Percentiles rank a stretch among this genome's conserved stretches.
phyloP scores from a whole-genome alignment of 495 filamentous ascomycete genomes.

The Aspergillus conjunctus region DNA sequence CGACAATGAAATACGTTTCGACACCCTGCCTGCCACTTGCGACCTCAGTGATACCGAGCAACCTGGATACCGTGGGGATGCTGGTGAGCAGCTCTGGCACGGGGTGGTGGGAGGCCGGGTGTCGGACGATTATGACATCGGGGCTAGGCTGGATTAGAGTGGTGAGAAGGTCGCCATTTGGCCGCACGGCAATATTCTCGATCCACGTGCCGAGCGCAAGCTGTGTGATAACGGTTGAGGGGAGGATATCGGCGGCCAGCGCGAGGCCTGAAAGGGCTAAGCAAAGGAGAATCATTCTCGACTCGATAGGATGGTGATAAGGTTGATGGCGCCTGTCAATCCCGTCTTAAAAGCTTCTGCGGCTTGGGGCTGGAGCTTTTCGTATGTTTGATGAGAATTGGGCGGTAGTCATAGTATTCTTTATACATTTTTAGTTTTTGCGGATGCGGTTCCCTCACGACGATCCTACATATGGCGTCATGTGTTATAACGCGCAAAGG shows the following conservation, averaged over 20 bases:
- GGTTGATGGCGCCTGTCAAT: not conserved
- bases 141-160: not conserved
- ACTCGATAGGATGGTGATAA: not conserved
- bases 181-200: not conserved
- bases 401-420: not conserved
- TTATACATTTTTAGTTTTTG: not conserved
- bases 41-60: not conserved
- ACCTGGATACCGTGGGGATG: not conserved
- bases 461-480: not conserved
- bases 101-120: not conserved
- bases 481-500: not conserved
- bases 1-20: not conserved
- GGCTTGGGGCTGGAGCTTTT: not conserved
- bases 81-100: not conserved
- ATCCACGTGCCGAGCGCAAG: slow-evolving; percentile 1
- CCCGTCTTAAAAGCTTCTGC: not conserved
- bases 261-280: not conserved
- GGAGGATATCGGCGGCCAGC: not conserved
- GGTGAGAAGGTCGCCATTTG: slow-evolving; percentile 2
- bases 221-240: not conserved
- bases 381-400: not conserved
- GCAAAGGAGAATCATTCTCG: not conserved
- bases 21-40: not conserved
- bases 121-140: not conserved
- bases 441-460: not conserved